A percentile compares a stretch with the other conserved stretches of the same genome.
Conservation (phyloP, 2,329 filamentous ascomycete species). For the Aaosphaeria pasadenensis region DNA sequence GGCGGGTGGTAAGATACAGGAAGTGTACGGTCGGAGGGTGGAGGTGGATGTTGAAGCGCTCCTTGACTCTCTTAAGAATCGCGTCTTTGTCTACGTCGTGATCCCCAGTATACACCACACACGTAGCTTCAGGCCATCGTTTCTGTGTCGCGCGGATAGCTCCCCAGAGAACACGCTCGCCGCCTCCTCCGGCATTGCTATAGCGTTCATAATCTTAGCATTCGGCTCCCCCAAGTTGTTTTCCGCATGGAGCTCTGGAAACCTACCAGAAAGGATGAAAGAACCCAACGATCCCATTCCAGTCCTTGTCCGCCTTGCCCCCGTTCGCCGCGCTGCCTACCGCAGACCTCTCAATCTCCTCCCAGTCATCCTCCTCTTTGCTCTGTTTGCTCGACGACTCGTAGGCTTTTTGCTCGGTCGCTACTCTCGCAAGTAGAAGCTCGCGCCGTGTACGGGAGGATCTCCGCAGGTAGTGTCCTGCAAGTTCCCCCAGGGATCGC, state of each 20-base stretch:
- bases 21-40: slow-evolving; percentile 81
- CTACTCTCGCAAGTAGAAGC: slow-evolving; percentile 30
- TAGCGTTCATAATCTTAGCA: not conserved
- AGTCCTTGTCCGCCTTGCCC: slow-evolving; percentile 55
- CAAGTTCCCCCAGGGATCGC: slow-evolving; percentile 21
- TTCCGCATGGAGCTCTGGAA: not conserved
- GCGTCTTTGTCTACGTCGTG: slow-evolving; percentile 78
- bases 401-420: slow-evolving; percentile 24
- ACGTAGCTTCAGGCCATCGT: slow-evolving; percentile 83
- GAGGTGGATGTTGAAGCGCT: slow-evolving; percentile 88
- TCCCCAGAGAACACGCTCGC: slow-evolving; percentile 94
- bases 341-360: slow-evolving; percentile 60
- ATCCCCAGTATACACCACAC: slow-evolving; percentile 93
- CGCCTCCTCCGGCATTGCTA: slow-evolving; percentile 92
- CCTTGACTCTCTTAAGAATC: slow-evolving; percentile 73
- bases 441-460: slow-evolving; percentile 31
- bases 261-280: slow-evolving; percentile 94
- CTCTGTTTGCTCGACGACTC: slow-evolving; percentile 12
- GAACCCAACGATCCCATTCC: slow-evolving; percentile 87
- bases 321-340: slow-evolving; percentile 45
- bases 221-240: slow-evolving; percentile 11
- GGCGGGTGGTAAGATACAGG: slow-evolving; percentile 83
- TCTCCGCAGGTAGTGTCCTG: slow-evolving; percentile 29
- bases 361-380: slow-evolving; percentile 61
- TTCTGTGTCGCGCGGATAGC: slow-evolving; percentile 88